Conservation (phyloP, 2,329 filamentous ascomycete species). For the Neopestalotiopsis clavispora region DNA sequence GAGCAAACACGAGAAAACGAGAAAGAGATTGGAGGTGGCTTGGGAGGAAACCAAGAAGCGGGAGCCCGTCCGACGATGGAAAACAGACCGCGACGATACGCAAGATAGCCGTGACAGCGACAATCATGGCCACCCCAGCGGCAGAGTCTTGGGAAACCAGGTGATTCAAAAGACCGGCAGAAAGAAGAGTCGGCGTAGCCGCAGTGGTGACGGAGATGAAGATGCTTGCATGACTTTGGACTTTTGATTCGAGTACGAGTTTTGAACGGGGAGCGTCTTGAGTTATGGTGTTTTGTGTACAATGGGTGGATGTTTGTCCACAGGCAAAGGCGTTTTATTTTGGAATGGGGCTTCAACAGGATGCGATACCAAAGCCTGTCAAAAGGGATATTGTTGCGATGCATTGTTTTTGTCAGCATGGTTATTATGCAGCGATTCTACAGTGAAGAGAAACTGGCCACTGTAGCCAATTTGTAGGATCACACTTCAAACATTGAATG, state of each 20-base stretch:
- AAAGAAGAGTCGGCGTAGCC: conserved; percentile 3
- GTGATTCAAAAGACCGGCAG: not conserved
- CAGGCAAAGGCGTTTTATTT: conserved; percentile 6
- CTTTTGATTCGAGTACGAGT: not conserved
- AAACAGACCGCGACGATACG: not conserved
- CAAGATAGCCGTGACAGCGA: conserved; percentile 7
- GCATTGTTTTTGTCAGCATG: not conserved
- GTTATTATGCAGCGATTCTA: not conserved
- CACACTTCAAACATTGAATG: not conserved
- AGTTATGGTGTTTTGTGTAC: not conserved
- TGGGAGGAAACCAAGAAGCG: conserved; percentile 40
- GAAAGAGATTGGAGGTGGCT: conserved; percentile 53
- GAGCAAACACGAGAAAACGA: conserved; percentile 56
- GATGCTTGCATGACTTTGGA: conserved; percentile 10
- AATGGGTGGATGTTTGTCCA: not conserved
- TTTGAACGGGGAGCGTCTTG: not conserved
- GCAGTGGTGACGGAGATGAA: conserved; percentile 3
- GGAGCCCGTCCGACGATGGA: conserved; percentile 16
- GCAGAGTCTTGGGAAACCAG: not conserved
- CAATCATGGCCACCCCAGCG: not conserved
- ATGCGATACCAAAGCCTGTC: not conserved
- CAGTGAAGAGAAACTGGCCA: not conserved
- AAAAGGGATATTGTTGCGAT: not conserved
- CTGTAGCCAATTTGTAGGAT: not conserved
- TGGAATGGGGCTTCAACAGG: not conserved